Evolutionary conservation across 257 asterid species (phyloP).

Genomic region (Voacanga thouarsii): DNA sequence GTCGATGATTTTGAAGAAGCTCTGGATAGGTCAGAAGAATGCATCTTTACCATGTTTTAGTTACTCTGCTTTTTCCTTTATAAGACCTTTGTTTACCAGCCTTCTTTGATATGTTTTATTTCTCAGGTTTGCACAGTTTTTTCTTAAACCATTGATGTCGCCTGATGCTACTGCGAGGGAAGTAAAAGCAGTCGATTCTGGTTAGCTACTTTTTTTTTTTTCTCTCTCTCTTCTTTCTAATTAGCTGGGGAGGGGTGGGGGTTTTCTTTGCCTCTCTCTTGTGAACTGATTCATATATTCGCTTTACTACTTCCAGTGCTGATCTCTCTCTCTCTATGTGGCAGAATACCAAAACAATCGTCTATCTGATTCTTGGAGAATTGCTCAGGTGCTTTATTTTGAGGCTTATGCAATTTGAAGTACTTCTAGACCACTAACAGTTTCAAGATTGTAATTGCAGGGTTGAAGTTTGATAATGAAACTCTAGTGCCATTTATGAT

Average conservation of each 20-base stretch:
- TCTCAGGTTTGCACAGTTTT: constrained; percentile 90
- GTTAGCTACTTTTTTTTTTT: constrained; percentile 34
- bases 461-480: too few species aligned
- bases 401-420: background rate
- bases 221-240: constrained; percentile 8
- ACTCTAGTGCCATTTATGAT: background rate
- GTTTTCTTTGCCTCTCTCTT: background rate
- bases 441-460: background rate
- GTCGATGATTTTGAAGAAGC: constrained; percentile 88
- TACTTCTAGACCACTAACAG: background rate
- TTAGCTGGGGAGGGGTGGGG: background rate
- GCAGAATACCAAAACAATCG: constrained; percentile 92
- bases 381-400: constrained; percentile 67
- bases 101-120: constrained; percentile 1
- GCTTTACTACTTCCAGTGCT: background rate
- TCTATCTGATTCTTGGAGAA: constrained; percentile 92
- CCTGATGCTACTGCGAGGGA: constrained; percentile 96
- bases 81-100: background rate
- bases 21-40: constrained; percentile 58
- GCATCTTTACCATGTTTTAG: background rate
- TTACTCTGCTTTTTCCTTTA: constrained; percentile 15
- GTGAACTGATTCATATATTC: constrained; percentile 23
- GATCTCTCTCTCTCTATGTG: constrained; percentile 20
- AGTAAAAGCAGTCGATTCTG: constrained; percentile 96
- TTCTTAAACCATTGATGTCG: constrained; percentile 92